Evolutionary conservation across 768 basidiomycete genomes (phyloP), one percentile per base, ranked within the genome.

Genomic region (Boletellus ananas): DNA sequence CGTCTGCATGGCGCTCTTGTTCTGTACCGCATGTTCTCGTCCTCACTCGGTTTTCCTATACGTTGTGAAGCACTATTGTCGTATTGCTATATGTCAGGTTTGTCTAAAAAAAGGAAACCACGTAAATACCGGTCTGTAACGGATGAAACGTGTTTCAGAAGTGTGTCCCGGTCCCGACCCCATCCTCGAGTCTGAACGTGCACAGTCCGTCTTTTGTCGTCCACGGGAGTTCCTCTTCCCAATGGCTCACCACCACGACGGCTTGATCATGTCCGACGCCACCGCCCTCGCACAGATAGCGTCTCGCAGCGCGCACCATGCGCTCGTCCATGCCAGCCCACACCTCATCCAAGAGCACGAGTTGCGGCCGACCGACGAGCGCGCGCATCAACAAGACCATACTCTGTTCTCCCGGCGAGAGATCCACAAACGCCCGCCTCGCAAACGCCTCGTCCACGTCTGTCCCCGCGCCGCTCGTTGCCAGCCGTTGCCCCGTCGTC

Each of bases 201-300:
- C 60, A 72, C 38, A 87, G 60, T 0, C 82, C 80, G 45, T 84
- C 83, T 13, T 72, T 73, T 0, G 57, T 63, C 1, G 70, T 74
- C 91, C 92, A 94, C 3, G 94, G 94, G 16, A 94, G 82, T 69
- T 97, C 94, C 34, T 87, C 87, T 55, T 90, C 87, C 83, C 90
- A 92, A 70, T 95, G 94, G 34, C 85, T 91, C 48, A 98, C 80
- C 3, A 90, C 85, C 1, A 97, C 76, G 20, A 92, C 85, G 2
- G 85, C 86, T 70, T 96, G 92, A 37, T 77, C 70, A 11, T 67
- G 57, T 18, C 70, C 71, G 20, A 85, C 61, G 0, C 79, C 81
- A 1, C 69, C 72, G 29, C 29, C 29, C 17, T 69, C 62, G 11
- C 84, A 72, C 38, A 99, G 63, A 60, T 90, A 90, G 36, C 56